A percentile compares a stretch with the other conserved stretches of the same genome.
Evolutionary conservation across 371 early-diverging fungal species (phyloP).

Genomic region (Gilbertella persicaria): DNA sequence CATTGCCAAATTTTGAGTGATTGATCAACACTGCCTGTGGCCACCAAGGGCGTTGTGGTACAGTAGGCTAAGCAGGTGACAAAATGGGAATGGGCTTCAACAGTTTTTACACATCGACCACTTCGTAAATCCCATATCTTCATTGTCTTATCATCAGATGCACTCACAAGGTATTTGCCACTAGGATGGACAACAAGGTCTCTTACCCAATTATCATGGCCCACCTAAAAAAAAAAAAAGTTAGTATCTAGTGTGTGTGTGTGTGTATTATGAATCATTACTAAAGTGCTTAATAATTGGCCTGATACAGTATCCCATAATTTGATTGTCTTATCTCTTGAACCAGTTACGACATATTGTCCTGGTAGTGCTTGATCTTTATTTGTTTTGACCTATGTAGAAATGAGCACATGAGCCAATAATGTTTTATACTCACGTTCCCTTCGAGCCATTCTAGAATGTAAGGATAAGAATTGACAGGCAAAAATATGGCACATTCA

Average conservation of each 20-base stretch:
- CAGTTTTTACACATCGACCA: constrained; percentile 73
- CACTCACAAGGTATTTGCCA: constrained; percentile 75
- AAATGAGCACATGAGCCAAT: background rate
- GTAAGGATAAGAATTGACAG: constrained; percentile 55
- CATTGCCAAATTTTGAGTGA: constrained; percentile 69
- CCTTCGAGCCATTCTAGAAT: constrained; percentile 57
- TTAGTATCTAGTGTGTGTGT: no score
- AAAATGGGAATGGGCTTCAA: constrained; percentile 86
- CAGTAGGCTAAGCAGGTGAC: constrained; percentile 73
- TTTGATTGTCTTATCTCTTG: constrained; percentile 85
- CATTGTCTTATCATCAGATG: constrained; percentile 83
- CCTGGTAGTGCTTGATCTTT: constrained; percentile 55
- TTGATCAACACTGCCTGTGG: constrained; percentile 83
- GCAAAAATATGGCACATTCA: constrained; percentile 82
- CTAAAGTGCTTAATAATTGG: constrained; percentile 74
- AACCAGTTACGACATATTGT: constrained; percentile 75
- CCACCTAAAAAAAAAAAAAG: constrained; percentile 51
- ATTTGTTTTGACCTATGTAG: constrained; percentile 7
- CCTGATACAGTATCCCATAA: constrained; percentile 81
- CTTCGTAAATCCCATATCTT: constrained; percentile 84
- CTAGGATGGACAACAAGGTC: constrained; percentile 76
- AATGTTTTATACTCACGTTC: constrained; percentile 10
- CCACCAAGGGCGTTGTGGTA: constrained; percentile 59
- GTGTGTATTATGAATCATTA: no score
- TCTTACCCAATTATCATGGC: constrained; percentile 96